Evolutionary conservation across 192 early-diverging fungal genomes (phyloP).

Genomic region (Chytriomyces sp.): DNA sequence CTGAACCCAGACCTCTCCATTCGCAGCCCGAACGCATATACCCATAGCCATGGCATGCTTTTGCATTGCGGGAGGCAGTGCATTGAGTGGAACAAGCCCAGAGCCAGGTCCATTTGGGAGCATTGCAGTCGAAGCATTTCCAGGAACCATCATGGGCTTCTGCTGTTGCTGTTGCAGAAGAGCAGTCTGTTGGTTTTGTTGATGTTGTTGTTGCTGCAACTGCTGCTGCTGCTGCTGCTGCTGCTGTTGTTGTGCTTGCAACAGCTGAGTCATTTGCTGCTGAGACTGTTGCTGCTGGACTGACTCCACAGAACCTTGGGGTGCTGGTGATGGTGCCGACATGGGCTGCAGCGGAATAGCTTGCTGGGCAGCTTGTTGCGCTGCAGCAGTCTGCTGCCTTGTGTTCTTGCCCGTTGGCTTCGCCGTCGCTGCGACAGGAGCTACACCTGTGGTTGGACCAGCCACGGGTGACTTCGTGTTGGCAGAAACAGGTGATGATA

Average conservation of each 20-base stretch:
- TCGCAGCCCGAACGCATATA: neutral
- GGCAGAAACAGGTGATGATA: neutral
- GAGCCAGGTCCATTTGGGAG: neutral
- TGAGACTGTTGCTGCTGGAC: neutral
- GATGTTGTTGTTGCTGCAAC: neutral
- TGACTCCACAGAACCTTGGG: neutral
- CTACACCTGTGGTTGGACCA: neutral
- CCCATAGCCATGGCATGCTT: neutral
- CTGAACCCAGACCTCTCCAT: neutral
- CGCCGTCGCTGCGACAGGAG: neutral
- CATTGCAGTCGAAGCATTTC: neutral
- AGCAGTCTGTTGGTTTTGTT: neutral
- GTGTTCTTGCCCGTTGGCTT: neutral
- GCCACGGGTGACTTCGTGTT: neutral
- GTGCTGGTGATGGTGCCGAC: neutral
- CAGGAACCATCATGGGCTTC: neutral
- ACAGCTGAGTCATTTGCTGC: neutral
- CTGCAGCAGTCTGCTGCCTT: neutral
- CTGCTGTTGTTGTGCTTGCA: neutral
- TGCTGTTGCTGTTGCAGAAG: conserved; percentile 13
- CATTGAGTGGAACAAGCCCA: neutral
- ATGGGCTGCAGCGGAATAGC: neutral
- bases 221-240: neutral
- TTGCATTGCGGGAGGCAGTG: neutral
- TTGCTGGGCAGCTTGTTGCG: too few relatives aligned